Percentiles rank a stretch among this genome's conserved stretches.
Evolutionary conservation across 176 grass and related monocot genomes (phyloP).

Genomic region (Musa troglodytarum): DNA sequence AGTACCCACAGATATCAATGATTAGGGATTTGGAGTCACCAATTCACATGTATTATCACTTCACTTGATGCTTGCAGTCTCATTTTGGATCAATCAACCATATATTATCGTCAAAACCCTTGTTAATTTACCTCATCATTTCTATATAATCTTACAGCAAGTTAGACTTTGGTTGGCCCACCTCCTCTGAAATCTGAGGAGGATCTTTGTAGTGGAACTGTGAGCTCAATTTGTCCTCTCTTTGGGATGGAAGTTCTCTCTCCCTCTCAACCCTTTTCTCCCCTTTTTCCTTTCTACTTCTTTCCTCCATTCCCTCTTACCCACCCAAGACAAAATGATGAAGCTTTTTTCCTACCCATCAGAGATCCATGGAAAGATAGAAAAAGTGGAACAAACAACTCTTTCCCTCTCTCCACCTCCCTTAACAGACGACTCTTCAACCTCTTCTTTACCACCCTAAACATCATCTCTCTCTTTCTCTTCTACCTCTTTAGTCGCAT

Average conservation of each 20-base stretch:
- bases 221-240: slow-evolving; percentile 25
- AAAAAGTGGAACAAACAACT: slow-evolving; percentile 2
- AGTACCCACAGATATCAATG: too few relatives aligned
- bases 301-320: neutral
- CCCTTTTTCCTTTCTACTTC: neutral
- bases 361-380: slow-evolving; percentile 6
- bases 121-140: too few relatives aligned
- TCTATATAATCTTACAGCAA: too few relatives aligned
- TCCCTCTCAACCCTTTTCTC: slow-evolving; percentile 5
- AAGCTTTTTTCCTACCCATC: slow-evolving; percentile 12
- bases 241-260: slow-evolving; percentile 4
- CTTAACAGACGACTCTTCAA: neutral
- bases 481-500: neutral
- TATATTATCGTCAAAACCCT: too few relatives aligned
- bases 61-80: too few relatives aligned
- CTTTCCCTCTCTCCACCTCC: neutral
- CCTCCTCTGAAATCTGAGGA: neutral
- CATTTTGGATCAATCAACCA: too few relatives aligned
- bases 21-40: too few relatives aligned
- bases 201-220: slow-evolving; percentile 14
- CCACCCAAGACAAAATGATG: slow-evolving; percentile 6
- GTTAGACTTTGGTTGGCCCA: neutral
- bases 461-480: neutral
- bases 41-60: too few relatives aligned
- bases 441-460: slow-evolving; percentile 18